Evolutionary conservation across 768 basidiomycete genomes (phyloP), one percentile per base, ranked within the genome.

Genomic region (Termitomyces bulborhizus): DNA sequence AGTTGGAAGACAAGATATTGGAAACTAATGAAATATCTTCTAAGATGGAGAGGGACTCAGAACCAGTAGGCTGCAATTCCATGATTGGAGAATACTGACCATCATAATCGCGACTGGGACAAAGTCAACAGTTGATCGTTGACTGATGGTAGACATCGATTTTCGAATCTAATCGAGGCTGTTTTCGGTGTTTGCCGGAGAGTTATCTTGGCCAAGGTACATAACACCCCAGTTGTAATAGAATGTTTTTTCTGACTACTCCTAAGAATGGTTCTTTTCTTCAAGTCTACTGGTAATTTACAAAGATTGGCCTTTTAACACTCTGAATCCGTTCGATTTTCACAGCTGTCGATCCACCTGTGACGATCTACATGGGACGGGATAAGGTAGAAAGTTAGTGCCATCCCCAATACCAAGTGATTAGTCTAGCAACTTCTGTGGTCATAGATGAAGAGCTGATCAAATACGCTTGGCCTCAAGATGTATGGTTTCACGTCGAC

Each of bases 401-500:
- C 18, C 24, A 46, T 39, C 6, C 6, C n/a, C 37, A 40, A 53
- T 36, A 11, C 32, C 32, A 26, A 51, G 34, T 36, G 32, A 49
- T 40, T n/a, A 21, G 46, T 16, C 24, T 44, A n/a, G 41, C 46
- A 44, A 45, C 12, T 37, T 6, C 11, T 45, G 12, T 51, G 21
- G 8, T 27, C 41, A 26, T 68, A 98, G 96, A 99, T 73, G 96
- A 98, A 69, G 94, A 97, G 47, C 73, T 98, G 48, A 93, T 98
- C 63, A 90, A 84, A 70, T 97, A 93, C 63, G 94, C 89, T 6
- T 88, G 87, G 86, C 87, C 89, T 7, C 83, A 88, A 68, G 90
- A 93, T 57, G 72, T 92, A 51, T 92, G 90, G 92, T 97, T 98
- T 61, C 97, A 98, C 69, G 97, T 99, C 58, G 97, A 98, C 76